Evolutionary conservation across 1,284 basidiomycete genomes (phyloP).

Genomic region (Papiliotrema laurentii): DNA sequence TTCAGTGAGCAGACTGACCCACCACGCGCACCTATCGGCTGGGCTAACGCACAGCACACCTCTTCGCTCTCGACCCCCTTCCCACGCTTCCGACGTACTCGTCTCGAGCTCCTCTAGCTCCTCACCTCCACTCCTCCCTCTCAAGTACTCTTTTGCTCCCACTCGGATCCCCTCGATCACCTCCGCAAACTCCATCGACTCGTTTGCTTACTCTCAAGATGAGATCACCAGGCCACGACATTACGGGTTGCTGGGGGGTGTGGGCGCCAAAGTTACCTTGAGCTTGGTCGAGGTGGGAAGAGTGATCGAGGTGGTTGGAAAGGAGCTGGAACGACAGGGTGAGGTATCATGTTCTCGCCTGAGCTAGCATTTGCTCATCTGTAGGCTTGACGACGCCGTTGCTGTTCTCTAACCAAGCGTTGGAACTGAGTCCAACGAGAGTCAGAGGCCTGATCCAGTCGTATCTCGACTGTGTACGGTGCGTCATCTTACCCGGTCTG

Average conservation of each 20-base stretch:
- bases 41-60: background rate
- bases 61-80: background rate
- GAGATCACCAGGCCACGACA: constrained; percentile 17
- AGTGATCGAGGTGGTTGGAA: constrained; percentile 64
- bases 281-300: constrained; percentile 67
- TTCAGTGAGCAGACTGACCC: background rate
- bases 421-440: constrained; percentile 68
- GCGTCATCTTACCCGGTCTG: constrained; percentile 52
- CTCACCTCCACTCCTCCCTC: constrained; percentile 13
- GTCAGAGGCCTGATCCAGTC: constrained; percentile 68
- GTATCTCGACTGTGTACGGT: constrained; percentile 56
- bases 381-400: constrained; percentile 76
- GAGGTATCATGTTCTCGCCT: constrained; percentile 6
- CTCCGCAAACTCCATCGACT: constrained; percentile 23
- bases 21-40: background rate
- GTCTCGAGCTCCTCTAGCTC: background rate
- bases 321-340: constrained; percentile 64
- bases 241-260: constrained; percentile 38
- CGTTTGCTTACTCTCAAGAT: constrained; percentile 20
- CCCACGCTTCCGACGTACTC: background rate
- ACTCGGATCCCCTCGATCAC: constrained; percentile 24
- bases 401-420: constrained; percentile 78
- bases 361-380: background rate
- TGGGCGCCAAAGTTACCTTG: constrained; percentile 51
- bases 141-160: constrained; percentile 31